phyloP scores from a whole-genome alignment of 176 grass and related monocot species.

The Oryza nivara region DNA sequence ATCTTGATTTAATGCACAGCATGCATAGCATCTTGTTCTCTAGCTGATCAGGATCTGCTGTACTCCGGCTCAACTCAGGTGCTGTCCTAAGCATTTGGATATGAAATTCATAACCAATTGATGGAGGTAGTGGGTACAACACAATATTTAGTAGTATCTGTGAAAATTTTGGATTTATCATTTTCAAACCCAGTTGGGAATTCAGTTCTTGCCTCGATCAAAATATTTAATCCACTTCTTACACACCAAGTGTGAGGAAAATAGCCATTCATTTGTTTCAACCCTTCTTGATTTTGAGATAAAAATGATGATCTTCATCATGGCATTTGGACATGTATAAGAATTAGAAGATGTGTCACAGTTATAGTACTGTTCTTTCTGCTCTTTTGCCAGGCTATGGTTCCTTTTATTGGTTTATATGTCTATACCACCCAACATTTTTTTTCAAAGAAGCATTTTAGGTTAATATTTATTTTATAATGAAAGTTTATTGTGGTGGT shows the following conservation, averaged over 20 bases:
- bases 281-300: conserved; percentile 2
- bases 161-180: background rate
- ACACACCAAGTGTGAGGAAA: background rate
- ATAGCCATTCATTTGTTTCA: background rate
- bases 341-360: background rate
- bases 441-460: background rate
- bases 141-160: background rate
- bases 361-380: background rate
- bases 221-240: background rate
- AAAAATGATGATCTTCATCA: background rate
- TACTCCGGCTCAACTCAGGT: background rate
- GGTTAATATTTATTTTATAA: too few species aligned
- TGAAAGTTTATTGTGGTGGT: too few species aligned
- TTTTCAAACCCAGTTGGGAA: background rate
- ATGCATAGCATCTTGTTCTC: conserved; percentile 20
- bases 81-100: background rate
- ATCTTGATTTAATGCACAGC: conserved; percentile 29
- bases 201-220: background rate
- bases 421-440: background rate
- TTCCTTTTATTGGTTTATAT: background rate
- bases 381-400: background rate
- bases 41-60: conserved; percentile 27
- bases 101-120: conserved; percentile 27
- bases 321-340: background rate
- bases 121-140: background rate